Base-by-base conservation (phyloP, 2,329 filamentous ascomycete genomes). In the Cephalotrichum gorgonifer region DNA sequence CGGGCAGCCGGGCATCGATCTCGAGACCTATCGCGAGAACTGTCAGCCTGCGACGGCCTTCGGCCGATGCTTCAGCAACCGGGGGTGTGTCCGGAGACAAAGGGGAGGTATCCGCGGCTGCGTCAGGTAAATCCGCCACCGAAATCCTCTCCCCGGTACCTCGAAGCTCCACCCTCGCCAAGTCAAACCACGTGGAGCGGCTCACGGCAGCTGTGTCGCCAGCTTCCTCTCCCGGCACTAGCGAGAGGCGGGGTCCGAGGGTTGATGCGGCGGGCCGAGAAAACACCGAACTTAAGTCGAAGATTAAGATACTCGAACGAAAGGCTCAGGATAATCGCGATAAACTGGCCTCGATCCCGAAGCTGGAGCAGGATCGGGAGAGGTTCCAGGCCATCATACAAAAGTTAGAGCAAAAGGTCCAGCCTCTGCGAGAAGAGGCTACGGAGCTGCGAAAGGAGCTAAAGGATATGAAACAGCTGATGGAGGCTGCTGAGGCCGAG, bases 371-470 rank as follows among this genome's bases (percentile, higher is more conserved):
- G 17, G 87, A 94, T 58, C 76, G 81, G 26, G 86, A 91, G 59
- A 85, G 84, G 55, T 89, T 86, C 54, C 86, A 95, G 62, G 74
- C 67, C 5, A 88, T 97, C 54, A 90, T 96, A 44, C 86, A 95
- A 60, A 96, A 94, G 58, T 70, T 98, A 43, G 88, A 96, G 61
- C 75, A 81, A 35, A 97, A 96, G 64, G 89, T 88, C 54, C 88
- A 94, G 59, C 81, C 86, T 0, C 85, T 91, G 50, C 85, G 90
- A 54, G 79, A 86, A 56, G 91, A 97, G 59, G 81, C 88, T 52
- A 70, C 71, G 1, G 85, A 91, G 15, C 67, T 95, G 25, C 83
- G 86, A 54, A 87, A 85, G 60, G 76, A 86, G 58, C 64, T 94
- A 41, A 89, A 88, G 58, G 86, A 94, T 56, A 78, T 83, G 0